These are phyloP conservation scores for Pythium sukuiense DNA, from an alignment of 352 stramenopile genomes.

Conservation along the genomic window DNA sequence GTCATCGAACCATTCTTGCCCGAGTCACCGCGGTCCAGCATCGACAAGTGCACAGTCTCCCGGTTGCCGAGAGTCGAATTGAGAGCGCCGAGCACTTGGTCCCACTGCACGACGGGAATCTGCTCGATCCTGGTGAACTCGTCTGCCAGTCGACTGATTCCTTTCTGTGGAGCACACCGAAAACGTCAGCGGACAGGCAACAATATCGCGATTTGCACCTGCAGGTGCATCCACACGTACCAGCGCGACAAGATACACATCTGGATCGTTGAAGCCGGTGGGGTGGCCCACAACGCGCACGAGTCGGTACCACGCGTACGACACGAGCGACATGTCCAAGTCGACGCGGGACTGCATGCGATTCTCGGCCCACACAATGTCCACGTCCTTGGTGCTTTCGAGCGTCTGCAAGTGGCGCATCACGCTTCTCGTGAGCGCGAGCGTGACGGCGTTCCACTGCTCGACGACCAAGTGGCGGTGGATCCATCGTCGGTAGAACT, in stretches of 20 bases:
- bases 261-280: conserved; percentile 74
- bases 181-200: neutral
- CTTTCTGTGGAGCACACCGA: conserved; percentile 44
- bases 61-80: conserved; percentile 39
- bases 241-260: conserved; percentile 83
- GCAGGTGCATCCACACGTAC: conserved; percentile 28
- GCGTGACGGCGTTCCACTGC: conserved; percentile 79
- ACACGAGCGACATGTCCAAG: conserved; percentile 68
- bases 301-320: conserved; percentile 84
- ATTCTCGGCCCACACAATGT: conserved; percentile 76
- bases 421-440: conserved; percentile 72
- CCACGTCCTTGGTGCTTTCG: conserved; percentile 55
- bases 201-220: neutral
- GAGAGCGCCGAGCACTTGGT: conserved; percentile 66
- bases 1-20: conserved; percentile 11
- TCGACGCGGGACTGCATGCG: conserved; percentile 69
- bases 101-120: conserved; percentile 68
- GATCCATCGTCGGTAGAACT: conserved; percentile 87
- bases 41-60: conserved; percentile 25
- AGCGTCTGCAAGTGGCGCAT: conserved; percentile 69
- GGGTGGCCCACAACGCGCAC: conserved; percentile 83
- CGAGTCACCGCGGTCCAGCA: conserved; percentile 36
- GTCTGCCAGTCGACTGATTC: conserved; percentile 72
- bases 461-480: conserved; percentile 85
- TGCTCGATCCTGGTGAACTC: conserved; percentile 74